phyloP scores from a whole-genome alignment of 2,329 filamentous ascomycete species.

The Knoxdaviesia capensis region DNA sequence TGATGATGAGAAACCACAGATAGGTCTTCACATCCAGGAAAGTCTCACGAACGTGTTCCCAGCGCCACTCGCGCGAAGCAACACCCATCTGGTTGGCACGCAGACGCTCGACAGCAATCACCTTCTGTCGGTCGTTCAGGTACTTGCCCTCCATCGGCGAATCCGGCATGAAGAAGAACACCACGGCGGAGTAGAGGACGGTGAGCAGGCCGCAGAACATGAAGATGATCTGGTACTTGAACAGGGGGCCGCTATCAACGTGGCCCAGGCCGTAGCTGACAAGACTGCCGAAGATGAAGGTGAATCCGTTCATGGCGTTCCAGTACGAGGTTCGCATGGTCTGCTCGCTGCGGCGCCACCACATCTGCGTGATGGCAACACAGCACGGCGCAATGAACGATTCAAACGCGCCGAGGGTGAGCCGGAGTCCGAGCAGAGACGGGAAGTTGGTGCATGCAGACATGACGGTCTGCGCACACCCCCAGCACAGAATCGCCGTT shows the following conservation, averaged over 20 bases:
- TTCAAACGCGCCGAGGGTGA: slow-evolving; percentile 21
- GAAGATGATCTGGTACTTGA: slow-evolving; percentile 32
- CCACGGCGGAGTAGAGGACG: slow-evolving; percentile 21
- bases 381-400: slow-evolving; percentile 30
- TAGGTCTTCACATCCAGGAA: slow-evolving; percentile 37
- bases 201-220: slow-evolving; percentile 31
- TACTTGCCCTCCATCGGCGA: slow-evolving; percentile 29
- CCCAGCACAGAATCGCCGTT: slow-evolving; percentile 26
- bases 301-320: slow-evolving; percentile 35
- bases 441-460: slow-evolving; percentile 24
- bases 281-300: slow-evolving; percentile 31
- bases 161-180: slow-evolving; percentile 27
- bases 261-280: slow-evolving; percentile 38
- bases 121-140: slow-evolving; percentile 27
- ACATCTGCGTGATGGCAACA: slow-evolving; percentile 23
- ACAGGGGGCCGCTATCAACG: slow-evolving; percentile 23
- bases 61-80: slow-evolving; percentile 29
- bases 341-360: slow-evolving; percentile 38
- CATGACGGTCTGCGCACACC: slow-evolving; percentile 24
- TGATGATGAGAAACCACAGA: slow-evolving; percentile 33
- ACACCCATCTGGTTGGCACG: slow-evolving; percentile 34
- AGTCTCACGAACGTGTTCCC: slow-evolving; percentile 30
- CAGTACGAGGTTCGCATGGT: slow-evolving; percentile 29
- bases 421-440: slow-evolving; percentile 20
- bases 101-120: slow-evolving; percentile 31